Base-by-base conservation (phyloP, 1,139 yeast genomes). In the Ashbya aceris region DNA sequence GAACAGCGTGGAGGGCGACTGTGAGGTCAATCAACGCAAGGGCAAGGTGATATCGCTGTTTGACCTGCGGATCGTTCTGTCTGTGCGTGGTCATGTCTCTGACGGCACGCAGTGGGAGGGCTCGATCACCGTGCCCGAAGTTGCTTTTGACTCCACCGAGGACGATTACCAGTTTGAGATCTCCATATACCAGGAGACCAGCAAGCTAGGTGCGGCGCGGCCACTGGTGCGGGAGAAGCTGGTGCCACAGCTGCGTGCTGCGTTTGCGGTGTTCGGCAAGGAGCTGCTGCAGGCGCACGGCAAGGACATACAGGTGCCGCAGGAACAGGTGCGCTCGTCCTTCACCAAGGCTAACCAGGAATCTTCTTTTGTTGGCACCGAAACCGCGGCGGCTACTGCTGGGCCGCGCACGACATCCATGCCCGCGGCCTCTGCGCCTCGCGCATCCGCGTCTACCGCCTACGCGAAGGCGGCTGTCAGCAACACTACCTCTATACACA, bases 1-100 rank as follows among this genome's bases (percentile, higher is more conserved):
- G 10, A 77, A 85, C 13, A 73, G 83, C 7, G 74, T 89, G 29
- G 95, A 84, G 53, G 99, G 99, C 40, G 99, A 91, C 54, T 95
- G 87, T 47, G 97, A 87, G 59, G 97, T 91, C 29, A 83, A 86
- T 49, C 98, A 91, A 67, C 79, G 98, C 54, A 91, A 93, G 65
- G 98, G 99, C 13, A 89, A 91, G 61, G 94, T 91, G 33, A 89
- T 91, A 54, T 84, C 95, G 2, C 68, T 91, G 47, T 91, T 85
- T 62, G 98, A 91, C 58, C 68, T 93, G 60, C 74, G 79, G 49
- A 53, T 89, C 44, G 78, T 74, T 1, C 61, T 89, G 47, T 70
- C 69, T n/a, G 77, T 79, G 54, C 63, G 62, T 7, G 91, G 94
- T 8, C 54, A 55, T 30, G 64, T 66, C 30, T 3, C 27, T 4